Evolutionary conservation across 2,329 filamentous ascomycete genomes (phyloP).

Genomic region (Graphium sp.): DNA sequence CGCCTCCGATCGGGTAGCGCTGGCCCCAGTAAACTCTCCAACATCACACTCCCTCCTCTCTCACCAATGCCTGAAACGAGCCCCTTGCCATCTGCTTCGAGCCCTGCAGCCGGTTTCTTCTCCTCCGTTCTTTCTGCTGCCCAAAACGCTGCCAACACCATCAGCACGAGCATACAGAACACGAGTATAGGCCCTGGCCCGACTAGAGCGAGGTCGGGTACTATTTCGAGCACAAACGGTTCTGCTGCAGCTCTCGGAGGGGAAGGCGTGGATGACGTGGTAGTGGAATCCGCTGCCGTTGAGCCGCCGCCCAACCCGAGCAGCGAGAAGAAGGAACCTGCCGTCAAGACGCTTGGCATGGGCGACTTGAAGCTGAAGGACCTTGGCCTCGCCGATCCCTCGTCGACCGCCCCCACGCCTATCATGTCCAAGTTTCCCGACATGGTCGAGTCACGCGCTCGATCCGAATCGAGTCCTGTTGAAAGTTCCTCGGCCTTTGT

Average conservation of each 20-base stretch:
- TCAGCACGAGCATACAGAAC: constrained; percentile 61
- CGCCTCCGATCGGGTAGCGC: constrained; percentile 12
- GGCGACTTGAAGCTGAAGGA: constrained; percentile 84
- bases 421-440: constrained; percentile 31
- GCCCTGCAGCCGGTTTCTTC: constrained; percentile 51
- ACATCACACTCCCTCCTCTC: constrained; percentile 51
- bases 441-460: constrained; percentile 22
- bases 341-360: constrained; percentile 75
- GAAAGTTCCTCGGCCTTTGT: constrained; percentile 10
- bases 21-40: constrained; percentile 77
- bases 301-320: constrained; percentile 15
- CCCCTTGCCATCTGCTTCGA: background rate
- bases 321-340: constrained; percentile 48
- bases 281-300: constrained; percentile 24
- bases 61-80: constrained; percentile 55
- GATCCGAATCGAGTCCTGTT: constrained; percentile 42
- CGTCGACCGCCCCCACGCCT: constrained; percentile 1
- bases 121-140: constrained; percentile 85
- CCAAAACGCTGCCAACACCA: constrained; percentile 69
- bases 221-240: constrained; percentile 1
- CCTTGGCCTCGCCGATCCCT: constrained; percentile 56
- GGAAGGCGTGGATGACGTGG: constrained; percentile 10
- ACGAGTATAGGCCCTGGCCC: constrained; percentile 34
- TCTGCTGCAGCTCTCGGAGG: background rate
- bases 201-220: too few relatives aligned